These are phyloP conservation scores for Lentinula guzmanii DNA, from an alignment of 768 basidiomycete species.

Conservation along the genomic window DNA sequence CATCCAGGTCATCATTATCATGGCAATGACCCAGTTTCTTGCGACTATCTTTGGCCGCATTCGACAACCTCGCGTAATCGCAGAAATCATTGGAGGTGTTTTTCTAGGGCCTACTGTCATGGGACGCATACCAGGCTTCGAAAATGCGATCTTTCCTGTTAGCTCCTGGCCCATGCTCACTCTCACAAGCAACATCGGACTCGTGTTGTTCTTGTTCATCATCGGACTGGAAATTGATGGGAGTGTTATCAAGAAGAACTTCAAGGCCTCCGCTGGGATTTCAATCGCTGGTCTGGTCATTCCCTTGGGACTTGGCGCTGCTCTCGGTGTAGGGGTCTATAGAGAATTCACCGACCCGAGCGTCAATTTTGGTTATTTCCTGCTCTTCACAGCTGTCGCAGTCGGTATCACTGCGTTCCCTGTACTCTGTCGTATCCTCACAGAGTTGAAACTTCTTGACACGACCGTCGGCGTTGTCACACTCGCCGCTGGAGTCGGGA, in stretches of 20 bases:
- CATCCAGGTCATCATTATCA: constrained; percentile 76
- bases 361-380: constrained; percentile 74
- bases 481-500: constrained; percentile 78
- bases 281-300: constrained; percentile 65
- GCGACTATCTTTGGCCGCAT: constrained; percentile 58
- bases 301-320: constrained; percentile 79
- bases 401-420: constrained; percentile 81
- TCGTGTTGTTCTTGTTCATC: constrained; percentile 76
- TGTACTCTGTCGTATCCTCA: constrained; percentile 79
- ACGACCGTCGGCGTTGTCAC: constrained; percentile 81
- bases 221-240: constrained; percentile 83
- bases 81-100: constrained; percentile 89
- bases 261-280: constrained; percentile 48
- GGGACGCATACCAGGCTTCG: constrained; percentile 76
- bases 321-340: constrained; percentile 69
- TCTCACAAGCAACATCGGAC: constrained; percentile 71
- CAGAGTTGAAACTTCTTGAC: constrained; percentile 74
- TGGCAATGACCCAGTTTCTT: constrained; percentile 72
- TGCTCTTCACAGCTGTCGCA: constrained; percentile 82
- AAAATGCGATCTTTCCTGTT: constrained; percentile 50
- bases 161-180: constrained; percentile 51
- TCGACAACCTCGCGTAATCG: constrained; percentile 88
- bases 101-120: constrained; percentile 74
- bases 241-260: constrained; percentile 59
- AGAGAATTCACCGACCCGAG: constrained; percentile 49